Percentiles rank a stretch among this genome's conserved stretches.
Conservation (phyloP, 2,329 filamentous ascomycete species). For the Dactylellina drechsleri region DNA sequence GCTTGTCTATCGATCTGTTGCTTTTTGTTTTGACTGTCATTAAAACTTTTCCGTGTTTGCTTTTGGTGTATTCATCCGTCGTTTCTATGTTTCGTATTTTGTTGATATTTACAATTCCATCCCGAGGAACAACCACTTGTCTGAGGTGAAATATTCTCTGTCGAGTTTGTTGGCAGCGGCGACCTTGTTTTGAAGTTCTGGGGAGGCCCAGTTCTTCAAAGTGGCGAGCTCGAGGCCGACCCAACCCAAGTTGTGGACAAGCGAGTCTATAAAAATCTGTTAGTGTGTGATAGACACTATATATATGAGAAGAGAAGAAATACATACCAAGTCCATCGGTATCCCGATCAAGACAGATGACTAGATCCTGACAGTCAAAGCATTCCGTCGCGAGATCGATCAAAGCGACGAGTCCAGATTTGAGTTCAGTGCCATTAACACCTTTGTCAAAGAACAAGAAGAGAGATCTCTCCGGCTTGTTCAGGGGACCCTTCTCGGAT, state of each 20-base stretch:
- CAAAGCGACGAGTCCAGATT: constrained; percentile 79
- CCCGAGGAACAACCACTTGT: constrained; percentile 84
- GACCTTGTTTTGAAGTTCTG: constrained; percentile 61
- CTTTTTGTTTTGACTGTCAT: constrained; percentile 46
- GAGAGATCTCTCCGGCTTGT: constrained; percentile 73
- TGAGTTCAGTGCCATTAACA: constrained; percentile 56
- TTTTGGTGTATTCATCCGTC: constrained; percentile 39
- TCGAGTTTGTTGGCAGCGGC: constrained; percentile 52
- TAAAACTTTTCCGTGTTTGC: constrained; percentile 38
- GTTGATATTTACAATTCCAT: constrained; percentile 76
- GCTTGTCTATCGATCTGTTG: constrained; percentile 38
- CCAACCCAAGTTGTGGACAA: constrained; percentile 88
- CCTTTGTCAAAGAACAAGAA: constrained; percentile 87
- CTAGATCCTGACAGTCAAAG: constrained; percentile 78
- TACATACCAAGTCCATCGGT: constrained; percentile 64
- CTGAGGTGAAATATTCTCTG: constrained; percentile 73
- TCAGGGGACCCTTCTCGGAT: constrained; percentile 65
- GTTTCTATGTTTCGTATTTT: constrained; percentile 42
- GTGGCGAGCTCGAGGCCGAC: constrained; percentile 88
- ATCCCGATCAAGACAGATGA: constrained; percentile 83
- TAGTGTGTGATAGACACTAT: constrained; percentile 1
- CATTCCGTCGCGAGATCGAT: constrained; percentile 85
- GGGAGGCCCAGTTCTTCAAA: constrained; percentile 76
- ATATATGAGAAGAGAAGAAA: background rate
- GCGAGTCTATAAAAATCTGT: constrained; percentile 60